A percentile compares a stretch with the other conserved stretches of the same genome.
phyloP scores from a whole-genome alignment of 129 eudicot genomes.

The Artemisia argyi region DNA sequence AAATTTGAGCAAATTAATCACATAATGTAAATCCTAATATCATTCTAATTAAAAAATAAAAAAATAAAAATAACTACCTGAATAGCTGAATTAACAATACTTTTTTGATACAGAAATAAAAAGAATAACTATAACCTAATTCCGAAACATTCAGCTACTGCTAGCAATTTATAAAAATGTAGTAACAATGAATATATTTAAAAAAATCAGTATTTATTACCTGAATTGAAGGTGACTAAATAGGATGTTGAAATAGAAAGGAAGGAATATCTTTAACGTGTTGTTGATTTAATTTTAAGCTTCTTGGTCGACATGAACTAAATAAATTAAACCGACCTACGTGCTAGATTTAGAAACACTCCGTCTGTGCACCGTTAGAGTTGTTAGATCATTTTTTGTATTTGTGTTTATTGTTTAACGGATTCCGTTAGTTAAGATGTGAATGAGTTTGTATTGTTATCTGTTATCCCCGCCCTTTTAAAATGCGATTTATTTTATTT shows the following conservation, averaged over 20 bases:
- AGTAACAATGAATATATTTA: too few relatives aligned
- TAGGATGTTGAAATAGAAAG: constrained; percentile 7
- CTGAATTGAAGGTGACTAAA: constrained; percentile 20
- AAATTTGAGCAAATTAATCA: background rate
- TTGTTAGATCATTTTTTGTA: background rate
- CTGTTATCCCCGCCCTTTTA: too few relatives aligned
- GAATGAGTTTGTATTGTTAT: background rate
- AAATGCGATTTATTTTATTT: too few relatives aligned
- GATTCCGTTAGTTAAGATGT: constrained; percentile 15
- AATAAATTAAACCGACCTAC: constrained; percentile 23
- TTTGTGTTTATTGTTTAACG: background rate
- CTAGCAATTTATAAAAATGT: too few relatives aligned
- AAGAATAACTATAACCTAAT: too few relatives aligned
- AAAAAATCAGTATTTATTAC: background rate
- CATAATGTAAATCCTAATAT: background rate
- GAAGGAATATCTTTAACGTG: constrained; percentile 10
- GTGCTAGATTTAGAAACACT: constrained; percentile 24
- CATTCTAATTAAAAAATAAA: background rate
- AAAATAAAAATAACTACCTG: constrained; percentile 5
- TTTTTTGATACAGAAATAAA: background rate
- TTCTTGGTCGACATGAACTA: background rate
- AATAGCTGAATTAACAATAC: constrained; percentile 6
- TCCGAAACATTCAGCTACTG: too few relatives aligned
- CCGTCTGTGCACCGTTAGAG: constrained; percentile 3
- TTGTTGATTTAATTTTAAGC: background rate